Evolutionary conservation across 805 yeast genomes (phyloP).

Genomic region (Myxozyma monticola): DNA sequence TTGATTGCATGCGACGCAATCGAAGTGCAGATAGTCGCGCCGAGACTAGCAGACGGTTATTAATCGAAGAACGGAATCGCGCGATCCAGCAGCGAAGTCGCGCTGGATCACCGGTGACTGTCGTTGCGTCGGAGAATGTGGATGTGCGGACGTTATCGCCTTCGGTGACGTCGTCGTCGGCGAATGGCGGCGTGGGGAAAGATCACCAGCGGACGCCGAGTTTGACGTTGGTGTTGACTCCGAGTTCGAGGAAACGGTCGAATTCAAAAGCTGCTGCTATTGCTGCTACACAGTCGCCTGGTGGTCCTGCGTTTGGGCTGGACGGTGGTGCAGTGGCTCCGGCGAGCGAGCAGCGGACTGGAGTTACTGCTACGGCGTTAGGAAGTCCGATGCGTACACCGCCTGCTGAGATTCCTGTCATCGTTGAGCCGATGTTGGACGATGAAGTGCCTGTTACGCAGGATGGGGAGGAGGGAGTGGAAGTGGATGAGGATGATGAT

Average conservation of each 20-base stretch:
- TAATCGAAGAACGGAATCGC: conserved; percentile 17
- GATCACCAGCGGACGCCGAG: conserved; percentile 3
- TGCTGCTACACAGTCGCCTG: too few relatives aligned
- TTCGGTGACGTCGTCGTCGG: neutral
- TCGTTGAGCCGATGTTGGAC: neutral
- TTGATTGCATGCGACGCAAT: neutral
- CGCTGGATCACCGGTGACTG: conserved; percentile 13
- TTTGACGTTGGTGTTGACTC: conserved; percentile 9
- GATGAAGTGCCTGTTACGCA: neutral
- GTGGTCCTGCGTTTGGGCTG: too few relatives aligned
- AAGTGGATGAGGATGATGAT: neutral
- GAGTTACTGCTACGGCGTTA: too few relatives aligned
- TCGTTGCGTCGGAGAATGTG: neutral
- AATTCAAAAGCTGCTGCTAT: neutral
- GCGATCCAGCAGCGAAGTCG: conserved; percentile 4
- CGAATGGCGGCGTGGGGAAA: too few relatives aligned
- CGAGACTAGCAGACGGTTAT: too few relatives aligned
- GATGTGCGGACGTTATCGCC: neutral
- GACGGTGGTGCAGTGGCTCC: too few relatives aligned
- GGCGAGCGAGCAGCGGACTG: too few relatives aligned
- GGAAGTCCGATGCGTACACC: too few relatives aligned
- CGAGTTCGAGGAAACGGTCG: conserved; percentile 5
- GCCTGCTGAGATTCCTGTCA: neutral
- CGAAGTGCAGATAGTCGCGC: conserved; percentile 10
- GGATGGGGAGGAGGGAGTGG: neutral